Evolutionary conservation across 2,329 filamentous ascomycete species (phyloP).

Genomic region (Metarhizium humberi): DNA sequence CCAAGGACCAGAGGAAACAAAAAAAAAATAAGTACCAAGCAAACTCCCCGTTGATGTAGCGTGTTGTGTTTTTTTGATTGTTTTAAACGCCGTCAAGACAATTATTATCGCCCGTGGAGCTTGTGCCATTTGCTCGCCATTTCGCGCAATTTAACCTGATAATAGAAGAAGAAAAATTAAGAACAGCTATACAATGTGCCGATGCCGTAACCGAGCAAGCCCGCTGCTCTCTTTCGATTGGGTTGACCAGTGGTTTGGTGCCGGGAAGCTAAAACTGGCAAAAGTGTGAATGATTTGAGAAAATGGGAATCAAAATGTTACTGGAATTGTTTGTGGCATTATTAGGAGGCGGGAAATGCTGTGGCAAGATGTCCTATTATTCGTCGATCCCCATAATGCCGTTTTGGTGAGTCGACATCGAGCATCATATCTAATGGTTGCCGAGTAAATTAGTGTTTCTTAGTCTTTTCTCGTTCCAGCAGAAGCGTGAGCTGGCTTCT

Average conservation of each 20-base stretch:
- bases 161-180: neutral
- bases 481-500: slow-evolving; percentile 51
- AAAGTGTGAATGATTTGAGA: neutral
- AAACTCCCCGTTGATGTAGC: neutral
- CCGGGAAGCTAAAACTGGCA: neutral
- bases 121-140: neutral
- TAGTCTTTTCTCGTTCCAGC: slow-evolving; percentile 41
- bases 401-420: neutral
- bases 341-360: neutral
- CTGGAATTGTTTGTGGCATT: neutral
- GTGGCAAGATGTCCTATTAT: neutral
- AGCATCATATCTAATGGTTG: neutral
- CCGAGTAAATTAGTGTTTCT: slow-evolving; percentile 16
- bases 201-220: neutral
- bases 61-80: neutral
- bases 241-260: neutral
- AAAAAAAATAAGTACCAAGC: neutral
- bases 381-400: neutral
- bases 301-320: neutral
- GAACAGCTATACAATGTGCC: neutral
- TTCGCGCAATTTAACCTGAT: neutral
- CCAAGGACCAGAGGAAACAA: neutral
- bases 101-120: neutral
- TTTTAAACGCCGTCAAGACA: neutral
- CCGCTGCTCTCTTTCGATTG: neutral